Percentiles rank a stretch among this genome's conserved stretches.
These are phyloP conservation scores for Sisymbrium altissimum DNA, from an alignment of 345 rosid genomes.

Conservation along the genomic window DNA sequence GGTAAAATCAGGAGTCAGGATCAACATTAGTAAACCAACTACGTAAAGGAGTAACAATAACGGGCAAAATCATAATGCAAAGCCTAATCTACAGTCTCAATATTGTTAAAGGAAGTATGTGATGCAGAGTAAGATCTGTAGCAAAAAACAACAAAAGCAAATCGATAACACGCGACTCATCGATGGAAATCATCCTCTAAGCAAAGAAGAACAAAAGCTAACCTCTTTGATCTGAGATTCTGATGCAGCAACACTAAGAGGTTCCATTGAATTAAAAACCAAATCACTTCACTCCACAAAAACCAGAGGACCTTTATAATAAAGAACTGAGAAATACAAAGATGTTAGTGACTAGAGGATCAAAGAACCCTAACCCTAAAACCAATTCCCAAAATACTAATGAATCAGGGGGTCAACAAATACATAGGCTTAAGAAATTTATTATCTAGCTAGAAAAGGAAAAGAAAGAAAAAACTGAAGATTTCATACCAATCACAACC, in stretches of 20 bases:
- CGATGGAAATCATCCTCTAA: background rate
- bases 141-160: background rate
- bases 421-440: too few relatives aligned
- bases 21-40: background rate
- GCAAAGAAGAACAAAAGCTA: constrained; percentile 13
- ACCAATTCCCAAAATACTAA: background rate
- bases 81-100: background rate
- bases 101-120: constrained; percentile 5
- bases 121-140: background rate
- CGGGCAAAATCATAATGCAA: background rate
- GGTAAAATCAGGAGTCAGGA: background rate
- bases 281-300: constrained; percentile 1
- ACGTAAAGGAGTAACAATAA: background rate
- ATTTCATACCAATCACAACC: constrained; percentile 16
- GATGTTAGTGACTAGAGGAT: background rate
- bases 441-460: background rate
- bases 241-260: background rate
- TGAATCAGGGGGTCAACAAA: background rate
- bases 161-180: background rate
- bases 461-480: background rate
- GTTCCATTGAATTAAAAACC: constrained; percentile 3
- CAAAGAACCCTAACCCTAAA: background rate
- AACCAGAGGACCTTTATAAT: background rate
- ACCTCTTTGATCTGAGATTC: constrained; percentile 55
- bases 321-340: background rate